Percentiles rank a stretch among this genome's conserved stretches.
These are phyloP conservation scores for Mediolabrus comicus DNA, from an alignment of 108 stramenopile genomes.

Conservation along the genomic window DNA sequence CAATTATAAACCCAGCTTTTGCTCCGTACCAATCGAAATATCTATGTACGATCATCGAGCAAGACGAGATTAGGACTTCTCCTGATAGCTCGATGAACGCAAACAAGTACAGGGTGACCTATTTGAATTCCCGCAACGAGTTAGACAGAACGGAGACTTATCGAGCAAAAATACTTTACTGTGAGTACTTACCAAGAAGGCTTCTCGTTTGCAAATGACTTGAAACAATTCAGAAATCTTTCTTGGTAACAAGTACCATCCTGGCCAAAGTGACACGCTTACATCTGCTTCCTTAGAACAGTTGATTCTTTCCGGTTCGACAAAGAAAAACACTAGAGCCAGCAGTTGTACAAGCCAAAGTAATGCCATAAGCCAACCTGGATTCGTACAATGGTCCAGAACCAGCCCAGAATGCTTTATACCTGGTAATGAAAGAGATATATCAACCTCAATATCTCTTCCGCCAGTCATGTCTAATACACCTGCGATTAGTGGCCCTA, in stretches of 20 bases:
- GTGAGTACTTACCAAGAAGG: conserved; percentile 51
- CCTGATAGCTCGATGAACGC: conserved; percentile 47
- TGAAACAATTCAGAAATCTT: conserved; percentile 2
- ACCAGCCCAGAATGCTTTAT: conserved; percentile 48
- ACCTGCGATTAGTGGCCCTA: conserved; percentile 65
- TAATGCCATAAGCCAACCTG: conserved; percentile 50
- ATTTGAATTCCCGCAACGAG: neutral
- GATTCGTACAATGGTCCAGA: conserved; percentile 50
- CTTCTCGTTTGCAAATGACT: conserved; percentile 52
- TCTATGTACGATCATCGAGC: conserved; percentile 23
- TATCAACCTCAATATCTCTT: conserved; percentile 51
- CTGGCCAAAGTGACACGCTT: neutral
- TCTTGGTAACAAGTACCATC: neutral
- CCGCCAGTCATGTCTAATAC: conserved; percentile 54
- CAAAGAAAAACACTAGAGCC: conserved; percentile 49
- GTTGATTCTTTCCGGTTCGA: conserved; percentile 65
- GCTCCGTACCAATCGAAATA: conserved; percentile 42
- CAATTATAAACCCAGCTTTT: conserved; percentile 59
- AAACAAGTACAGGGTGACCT: conserved; percentile 59
- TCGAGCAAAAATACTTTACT: neutral
- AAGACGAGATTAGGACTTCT: conserved; percentile 35
- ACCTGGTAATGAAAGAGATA: conserved; percentile 50
- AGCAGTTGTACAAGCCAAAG: conserved; percentile 58
- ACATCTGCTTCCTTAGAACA: neutral
- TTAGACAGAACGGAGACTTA: neutral